These are phyloP conservation scores for Platanthera zijinensis DNA, from an alignment of 106 monocot genomes.

Conservation along the genomic window DNA sequence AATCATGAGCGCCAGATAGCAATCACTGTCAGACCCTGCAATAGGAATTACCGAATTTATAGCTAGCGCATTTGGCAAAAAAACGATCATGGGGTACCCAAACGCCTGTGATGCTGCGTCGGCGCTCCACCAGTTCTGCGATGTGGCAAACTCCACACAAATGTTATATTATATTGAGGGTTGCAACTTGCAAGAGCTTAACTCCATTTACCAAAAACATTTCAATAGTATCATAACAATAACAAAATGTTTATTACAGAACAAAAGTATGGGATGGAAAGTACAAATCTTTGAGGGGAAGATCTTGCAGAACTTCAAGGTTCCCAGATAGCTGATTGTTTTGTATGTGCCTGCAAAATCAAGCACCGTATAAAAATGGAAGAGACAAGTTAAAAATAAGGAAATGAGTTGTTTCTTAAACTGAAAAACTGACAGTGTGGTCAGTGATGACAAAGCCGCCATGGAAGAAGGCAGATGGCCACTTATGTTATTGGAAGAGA, in stretches of 20 bases:
- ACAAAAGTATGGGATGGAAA: constrained; percentile 1
- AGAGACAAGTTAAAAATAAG: constrained; percentile 8
- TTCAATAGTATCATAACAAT: not conserved
- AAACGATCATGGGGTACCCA: too few species aligned
- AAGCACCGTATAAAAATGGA: constrained; percentile 5
- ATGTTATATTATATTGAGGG: not conserved
- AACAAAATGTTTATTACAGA: not conserved
- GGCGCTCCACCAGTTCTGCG: too few species aligned
- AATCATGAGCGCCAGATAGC: too few species aligned
- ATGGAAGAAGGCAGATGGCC: constrained; percentile 81
- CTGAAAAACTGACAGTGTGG: constrained; percentile 65
- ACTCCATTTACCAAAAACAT: not conserved
- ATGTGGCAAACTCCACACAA: not conserved
- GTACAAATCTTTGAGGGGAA: constrained; percentile 88
- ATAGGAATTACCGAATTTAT: too few species aligned
- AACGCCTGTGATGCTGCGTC: too few species aligned
- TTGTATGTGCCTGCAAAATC: constrained; percentile 58
- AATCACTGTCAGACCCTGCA: too few species aligned
- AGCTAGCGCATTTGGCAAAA: too few species aligned
- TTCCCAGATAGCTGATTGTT: constrained; percentile 73
- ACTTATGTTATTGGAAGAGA: constrained; percentile 78
- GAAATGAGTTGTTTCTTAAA: constrained; percentile 3
- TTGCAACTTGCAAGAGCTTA: not conserved
- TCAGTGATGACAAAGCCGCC: constrained; percentile 65
- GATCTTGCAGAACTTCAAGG: constrained; percentile 80